Evolutionary conservation across 768 basidiomycete species (phyloP), one percentile per base, ranked within the genome.

Genomic region (Artomyces pyxidatus): DNA sequence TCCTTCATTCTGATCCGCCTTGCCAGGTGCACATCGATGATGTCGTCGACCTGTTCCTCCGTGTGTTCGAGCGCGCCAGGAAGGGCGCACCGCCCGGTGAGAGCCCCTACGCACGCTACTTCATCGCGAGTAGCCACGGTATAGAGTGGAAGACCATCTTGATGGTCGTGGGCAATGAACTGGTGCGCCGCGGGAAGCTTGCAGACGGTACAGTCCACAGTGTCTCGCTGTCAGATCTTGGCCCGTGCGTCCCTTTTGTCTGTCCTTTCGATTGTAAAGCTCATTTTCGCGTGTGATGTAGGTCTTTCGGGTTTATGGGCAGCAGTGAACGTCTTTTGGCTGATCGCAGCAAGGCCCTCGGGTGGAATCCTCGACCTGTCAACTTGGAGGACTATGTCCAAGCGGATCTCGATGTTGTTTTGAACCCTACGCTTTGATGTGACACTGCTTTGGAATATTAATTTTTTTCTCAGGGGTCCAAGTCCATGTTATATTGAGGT

Each of bases 41-140:
- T 37, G 25, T 37, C 4, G 25, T 27, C 25, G 46, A 28, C 21
- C 37, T 47, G 22, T 47, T 16, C 27, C 16, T 39, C 9, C 37
- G 19, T 11, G 46, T 47, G 8, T 47, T 47, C n/a, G 37, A 14
- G 12, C 46, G 30, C 37, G 46, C 37, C 19, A 12, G 37, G 37
- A 47, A 16, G 10, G 25, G 22, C 8, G 37, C 30, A 17, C 25
- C 37, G 16, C 32, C 16, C 12, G 37, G 27, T 6, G 12, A 7
- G 23, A 47, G 37, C n/a, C 22, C 37, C 35, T 47, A 28, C 46
- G 46, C 32, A 12, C 19, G 46, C 11, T 47, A 47, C n/a, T 39
- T 37, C 22, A 27, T 47, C 37, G 22, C 32, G 7, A 26, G 32
- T 16, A 35, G 27, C 22, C 27, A 19, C 32, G 19, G 23, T 4